Evolutionary conservation across 139 green algal genomes (phyloP), one percentile per base, ranked within the genome.

Genomic region (Chlamydomonas schloesseri): DNA sequence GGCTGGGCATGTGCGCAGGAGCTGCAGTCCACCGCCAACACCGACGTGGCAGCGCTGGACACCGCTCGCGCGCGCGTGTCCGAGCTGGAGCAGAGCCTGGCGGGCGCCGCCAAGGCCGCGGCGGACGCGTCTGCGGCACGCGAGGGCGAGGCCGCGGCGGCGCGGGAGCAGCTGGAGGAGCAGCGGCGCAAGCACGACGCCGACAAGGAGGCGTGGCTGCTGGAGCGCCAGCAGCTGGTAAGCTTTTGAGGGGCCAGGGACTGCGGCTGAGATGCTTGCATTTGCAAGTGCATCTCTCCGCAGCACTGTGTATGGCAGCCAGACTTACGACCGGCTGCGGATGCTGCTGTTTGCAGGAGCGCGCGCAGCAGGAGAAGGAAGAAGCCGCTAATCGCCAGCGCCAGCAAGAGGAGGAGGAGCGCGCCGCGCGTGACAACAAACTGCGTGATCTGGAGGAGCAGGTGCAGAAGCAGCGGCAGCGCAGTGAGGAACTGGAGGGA

Each of bases 41-140:
- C 42, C 23, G 78, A 29, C n/a, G 64, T 36, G 42, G 13, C 65
- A n/a, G 78, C 42, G 5, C 78, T 84, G 3, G 17, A 46, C 8
- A 21, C 42, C 28, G 78, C 78, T 4, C n/a, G 18, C 11, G 42
- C 62, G 37, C n/a, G 29, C n/a, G 20, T 29, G 62, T 8, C 46
- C 2, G 57, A 65, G 42, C 64, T 84, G 62, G 78, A 84, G 78
- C 78, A 21, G 34, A 34, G 71, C 42, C 78, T 75, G 29, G 31
- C 64, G 1, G 42, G 37, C 26, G n/a, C n/a, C 15, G 28, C 31
- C 8, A n/a, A 60, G 36, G 37, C 13, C 4, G 37, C 37, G 11
- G 37, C n/a, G 60, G 26, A 28, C 10, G 36, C 11, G 18, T 4
- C 23, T 26, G 8, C 14, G 37, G 26, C 71, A 29, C 34, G 5